Evolutionary conservation across 306 rosid species (phyloP).

Genomic region (Malus asiatica): DNA sequence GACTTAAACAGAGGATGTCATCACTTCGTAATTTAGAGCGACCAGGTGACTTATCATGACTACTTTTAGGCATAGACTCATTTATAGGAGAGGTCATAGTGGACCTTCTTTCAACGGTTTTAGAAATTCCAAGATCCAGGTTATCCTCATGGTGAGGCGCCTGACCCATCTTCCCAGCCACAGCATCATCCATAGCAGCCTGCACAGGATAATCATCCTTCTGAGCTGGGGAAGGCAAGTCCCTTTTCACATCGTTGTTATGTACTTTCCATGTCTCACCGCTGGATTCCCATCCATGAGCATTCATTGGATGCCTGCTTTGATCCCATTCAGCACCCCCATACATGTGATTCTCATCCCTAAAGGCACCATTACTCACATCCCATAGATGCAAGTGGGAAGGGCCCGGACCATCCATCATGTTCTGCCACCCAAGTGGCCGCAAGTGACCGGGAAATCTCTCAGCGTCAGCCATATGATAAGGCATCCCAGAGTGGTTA

Average conservation of each 20-base stretch:
- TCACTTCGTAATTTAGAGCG: conserved; percentile 27
- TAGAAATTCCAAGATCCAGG: conserved; percentile 30
- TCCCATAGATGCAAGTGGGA: conserved; percentile 93
- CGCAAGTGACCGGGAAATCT: conserved; percentile 85
- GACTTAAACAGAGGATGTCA: conserved; percentile 42
- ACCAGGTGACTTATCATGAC: conserved; percentile 39
- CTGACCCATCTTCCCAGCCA: conserved; percentile 42
- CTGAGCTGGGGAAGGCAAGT: conserved; percentile 58
- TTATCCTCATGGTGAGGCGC: conserved; percentile 47
- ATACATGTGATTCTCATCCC: conserved; percentile 77
- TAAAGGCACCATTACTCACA: conserved; percentile 64
- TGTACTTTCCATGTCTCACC: conserved; percentile 84
- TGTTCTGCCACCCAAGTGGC: conserved; percentile 83
- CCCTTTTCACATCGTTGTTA: conserved; percentile 61
- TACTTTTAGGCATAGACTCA: conserved; percentile 31
- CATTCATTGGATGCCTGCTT: conserved; percentile 65
- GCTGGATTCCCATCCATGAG: conserved; percentile 82
- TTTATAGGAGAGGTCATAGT: conserved; percentile 44
- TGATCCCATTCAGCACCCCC: conserved; percentile 89
- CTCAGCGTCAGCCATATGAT: conserved; percentile 81
- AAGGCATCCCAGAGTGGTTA: conserved; percentile 77
- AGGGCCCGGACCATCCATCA: conserved; percentile 92
- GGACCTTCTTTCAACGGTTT: conserved; percentile 52
- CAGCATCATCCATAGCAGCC: conserved; percentile 42
- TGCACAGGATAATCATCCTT: conserved; percentile 50